Percentiles rank a stretch among this genome's conserved stretches.
phyloP scores from a whole-genome alignment of 1,139 yeast genomes.

The Debaryomycetaceae sp. region DNA sequence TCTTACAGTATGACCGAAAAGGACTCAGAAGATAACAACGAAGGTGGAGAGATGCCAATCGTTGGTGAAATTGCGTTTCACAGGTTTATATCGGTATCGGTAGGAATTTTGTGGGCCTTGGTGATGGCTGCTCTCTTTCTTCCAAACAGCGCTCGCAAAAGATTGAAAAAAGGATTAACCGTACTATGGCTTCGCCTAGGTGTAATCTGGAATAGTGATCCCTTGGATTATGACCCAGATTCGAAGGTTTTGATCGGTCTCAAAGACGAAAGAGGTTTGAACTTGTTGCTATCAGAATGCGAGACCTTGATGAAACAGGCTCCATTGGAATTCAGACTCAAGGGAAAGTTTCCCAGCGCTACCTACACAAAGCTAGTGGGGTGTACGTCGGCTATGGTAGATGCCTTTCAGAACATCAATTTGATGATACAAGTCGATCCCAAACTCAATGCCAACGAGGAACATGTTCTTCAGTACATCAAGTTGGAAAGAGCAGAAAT shows the following conservation, averaged over 20 bases:
- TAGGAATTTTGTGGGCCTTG: constrained; percentile 78
- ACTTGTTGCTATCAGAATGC: constrained; percentile 58
- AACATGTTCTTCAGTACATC: constrained; percentile 53
- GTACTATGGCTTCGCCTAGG: constrained; percentile 78
- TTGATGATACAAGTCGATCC: constrained; percentile 66
- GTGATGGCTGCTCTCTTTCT: constrained; percentile 59
- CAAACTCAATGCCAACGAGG: constrained; percentile 49
- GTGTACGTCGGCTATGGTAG: constrained; percentile 64
- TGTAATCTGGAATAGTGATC: constrained; percentile 68
- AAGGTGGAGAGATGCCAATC: constrained; percentile 68
- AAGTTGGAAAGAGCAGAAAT: constrained; percentile 61
- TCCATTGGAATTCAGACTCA: constrained; percentile 69
- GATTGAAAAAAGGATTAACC: constrained; percentile 63
- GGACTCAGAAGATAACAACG: constrained; percentile 62
- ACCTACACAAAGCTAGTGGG: constrained; percentile 50
- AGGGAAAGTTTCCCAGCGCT: constrained; percentile 64
- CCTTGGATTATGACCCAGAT: constrained; percentile 30
- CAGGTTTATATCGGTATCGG: constrained; percentile 66
- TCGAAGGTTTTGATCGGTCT: constrained; percentile 41
- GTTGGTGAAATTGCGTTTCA: constrained; percentile 79
- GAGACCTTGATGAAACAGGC: constrained; percentile 65
- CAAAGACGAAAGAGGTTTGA: constrained; percentile 51
- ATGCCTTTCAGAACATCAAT: constrained; percentile 70
- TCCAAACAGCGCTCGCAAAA: constrained; percentile 72
- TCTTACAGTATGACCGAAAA: constrained; percentile 65